These are phyloP conservation scores for Globisporangium rhizosaccharum DNA, from an alignment of 352 stramenopile genomes.

Conservation along the genomic window DNA sequence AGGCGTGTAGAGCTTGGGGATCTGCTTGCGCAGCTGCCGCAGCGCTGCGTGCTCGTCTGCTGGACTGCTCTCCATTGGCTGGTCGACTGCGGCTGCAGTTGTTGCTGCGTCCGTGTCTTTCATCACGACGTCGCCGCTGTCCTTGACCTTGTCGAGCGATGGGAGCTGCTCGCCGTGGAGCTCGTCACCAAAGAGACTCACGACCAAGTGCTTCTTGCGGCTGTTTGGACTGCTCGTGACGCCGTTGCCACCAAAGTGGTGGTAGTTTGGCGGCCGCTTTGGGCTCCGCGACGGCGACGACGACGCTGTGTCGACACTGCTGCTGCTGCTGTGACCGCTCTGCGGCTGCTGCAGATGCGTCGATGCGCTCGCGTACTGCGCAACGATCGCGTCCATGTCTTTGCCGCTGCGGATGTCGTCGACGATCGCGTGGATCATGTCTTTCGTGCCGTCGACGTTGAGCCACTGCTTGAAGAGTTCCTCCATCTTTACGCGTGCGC, in stretches of 20 bases:
- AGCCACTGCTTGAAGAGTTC: conserved; percentile 85
- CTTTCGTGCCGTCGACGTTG: conserved; percentile 79
- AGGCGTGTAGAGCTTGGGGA: conserved; percentile 69
- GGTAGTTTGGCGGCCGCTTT: conserved; percentile 78
- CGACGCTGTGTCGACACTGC: background rate
- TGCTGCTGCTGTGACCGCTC: background rate
- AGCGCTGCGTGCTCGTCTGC: conserved; percentile 1
- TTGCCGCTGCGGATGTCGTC: conserved; percentile 73
- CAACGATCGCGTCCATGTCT: conserved; percentile 43
- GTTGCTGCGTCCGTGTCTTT: conserved; percentile 21
- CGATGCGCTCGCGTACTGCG: conserved; percentile 17
- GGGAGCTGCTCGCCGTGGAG: conserved; percentile 37
- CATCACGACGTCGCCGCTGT: conserved; percentile 25
- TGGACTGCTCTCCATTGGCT: conserved; percentile 25
- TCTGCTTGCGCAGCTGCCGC: conserved; percentile 22
- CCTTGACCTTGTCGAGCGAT: background rate
- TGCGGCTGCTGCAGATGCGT: background rate
- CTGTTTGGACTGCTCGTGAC: conserved; percentile 26
- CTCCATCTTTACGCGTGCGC: conserved; percentile 84
- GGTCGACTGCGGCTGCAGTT: conserved; percentile 9
- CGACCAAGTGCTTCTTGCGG: conserved; percentile 55
- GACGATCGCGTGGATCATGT: conserved; percentile 81
- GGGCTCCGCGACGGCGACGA: conserved; percentile 58
- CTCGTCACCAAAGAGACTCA: conserved; percentile 76
- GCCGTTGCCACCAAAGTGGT: conserved; percentile 36